phyloP scores from a whole-genome alignment of 2,329 filamentous ascomycete genomes.

The Diplocarpon rosae region DNA sequence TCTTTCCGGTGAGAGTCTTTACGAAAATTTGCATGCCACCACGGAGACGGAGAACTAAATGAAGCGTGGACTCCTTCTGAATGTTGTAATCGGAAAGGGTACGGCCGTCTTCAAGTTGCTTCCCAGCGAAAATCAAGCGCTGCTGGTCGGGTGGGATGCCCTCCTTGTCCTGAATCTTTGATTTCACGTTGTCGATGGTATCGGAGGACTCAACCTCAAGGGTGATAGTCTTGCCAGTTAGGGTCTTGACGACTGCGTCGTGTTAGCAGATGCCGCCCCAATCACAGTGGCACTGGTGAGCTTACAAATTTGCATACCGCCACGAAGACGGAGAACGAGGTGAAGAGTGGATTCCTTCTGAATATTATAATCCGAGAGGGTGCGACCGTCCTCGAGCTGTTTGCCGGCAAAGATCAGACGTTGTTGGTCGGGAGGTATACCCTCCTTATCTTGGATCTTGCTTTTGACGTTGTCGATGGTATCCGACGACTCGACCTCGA shows the following conservation, averaged over 20 bases:
- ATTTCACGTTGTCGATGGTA: conserved; percentile 98
- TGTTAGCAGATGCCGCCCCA: conserved; percentile 42
- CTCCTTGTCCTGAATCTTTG: conserved; percentile 88
- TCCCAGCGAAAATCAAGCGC: conserved; percentile 85
- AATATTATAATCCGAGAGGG: conserved; percentile 87
- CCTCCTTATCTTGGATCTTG: conserved; percentile 97
- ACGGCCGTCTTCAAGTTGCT: conserved; percentile 86
- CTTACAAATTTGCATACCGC: conserved; percentile 71
- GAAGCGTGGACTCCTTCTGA: conserved; percentile 78
- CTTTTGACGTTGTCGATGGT: conserved; percentile 98
- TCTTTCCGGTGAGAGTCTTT: conserved; percentile 61
- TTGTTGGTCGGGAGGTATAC: conserved; percentile 92
- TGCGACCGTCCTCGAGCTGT: conserved; percentile 90
- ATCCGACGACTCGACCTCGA: conserved; percentile 99
- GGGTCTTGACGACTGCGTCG: conserved; percentile 58
- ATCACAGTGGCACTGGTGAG: conserved; percentile 37
- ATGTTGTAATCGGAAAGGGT: conserved; percentile 95
- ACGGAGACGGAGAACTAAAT: conserved; percentile 70
- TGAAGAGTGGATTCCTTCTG: conserved; percentile 87
- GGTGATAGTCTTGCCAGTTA: conserved; percentile 93
- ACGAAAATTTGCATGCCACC: conserved; percentile 72
- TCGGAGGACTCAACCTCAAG: conserved; percentile 99
- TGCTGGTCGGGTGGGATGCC: conserved; percentile 93
- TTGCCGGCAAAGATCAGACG: conserved; percentile 93
- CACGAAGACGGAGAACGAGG: conserved; percentile 75